Conservation (phyloP, 2,329 filamentous ascomycete genomes). For the Fusarium domesticum region DNA sequence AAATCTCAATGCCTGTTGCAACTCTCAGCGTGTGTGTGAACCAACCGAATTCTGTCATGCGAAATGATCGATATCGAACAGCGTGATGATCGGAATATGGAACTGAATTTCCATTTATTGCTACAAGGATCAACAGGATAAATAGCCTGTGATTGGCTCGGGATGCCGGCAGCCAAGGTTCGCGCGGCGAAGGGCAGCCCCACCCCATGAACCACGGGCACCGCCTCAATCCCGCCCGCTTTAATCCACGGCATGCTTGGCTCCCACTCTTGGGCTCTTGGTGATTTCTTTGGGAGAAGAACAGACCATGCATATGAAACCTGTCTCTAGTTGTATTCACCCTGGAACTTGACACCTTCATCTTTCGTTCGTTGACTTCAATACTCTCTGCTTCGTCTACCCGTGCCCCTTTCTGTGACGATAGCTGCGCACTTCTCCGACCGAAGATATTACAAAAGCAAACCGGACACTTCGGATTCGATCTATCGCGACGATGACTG, state of each 20-base stretch:
- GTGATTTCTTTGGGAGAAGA: neutral
- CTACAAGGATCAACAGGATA: conserved; percentile 5
- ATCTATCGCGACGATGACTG: conserved; percentile 38
- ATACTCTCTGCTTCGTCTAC: too few relatives aligned
- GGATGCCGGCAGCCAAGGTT: conserved; percentile 9
- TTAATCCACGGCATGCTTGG: conserved; percentile 8
- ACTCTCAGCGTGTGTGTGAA: too few relatives aligned
- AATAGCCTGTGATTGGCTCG: conserved; percentile 18
- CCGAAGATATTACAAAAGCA: conserved; percentile 1
- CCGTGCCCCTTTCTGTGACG: too few relatives aligned
- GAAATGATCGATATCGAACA: neutral
- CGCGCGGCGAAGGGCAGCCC: conserved; percentile 13
- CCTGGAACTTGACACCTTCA: too few relatives aligned
- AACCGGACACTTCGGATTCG: conserved; percentile 9
- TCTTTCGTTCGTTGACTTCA: too few relatives aligned
- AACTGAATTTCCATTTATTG: too few relatives aligned
- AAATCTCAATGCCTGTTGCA: neutral
- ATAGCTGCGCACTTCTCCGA: too few relatives aligned
- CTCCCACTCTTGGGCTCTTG: neutral
- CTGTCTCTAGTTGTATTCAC: neutral
- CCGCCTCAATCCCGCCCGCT: conserved; percentile 25
- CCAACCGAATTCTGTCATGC: neutral
- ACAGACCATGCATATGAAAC: neutral
- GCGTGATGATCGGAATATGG: too few relatives aligned
- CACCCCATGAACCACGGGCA: conserved; percentile 5